A percentile compares a stretch with the other conserved stretches of the same genome.
These are phyloP conservation scores for Fusarium pilosicola DNA, from an alignment of 2,329 filamentous ascomycete species.

Conservation along the genomic window DNA sequence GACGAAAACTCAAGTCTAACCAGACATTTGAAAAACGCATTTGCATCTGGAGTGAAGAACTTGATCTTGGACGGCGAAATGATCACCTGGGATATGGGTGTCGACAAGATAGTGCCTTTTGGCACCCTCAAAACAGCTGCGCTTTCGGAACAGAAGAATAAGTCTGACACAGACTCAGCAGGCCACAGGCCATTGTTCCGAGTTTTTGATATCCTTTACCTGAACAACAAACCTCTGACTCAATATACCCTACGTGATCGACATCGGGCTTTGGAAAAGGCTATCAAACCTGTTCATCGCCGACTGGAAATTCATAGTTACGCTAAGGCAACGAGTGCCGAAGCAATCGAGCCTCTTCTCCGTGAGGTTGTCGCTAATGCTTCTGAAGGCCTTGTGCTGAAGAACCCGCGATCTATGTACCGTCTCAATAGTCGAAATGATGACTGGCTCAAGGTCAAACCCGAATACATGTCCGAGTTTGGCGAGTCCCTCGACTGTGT, in stretches of 20 bases:
- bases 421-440: conserved; percentile 89
- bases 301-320: conserved; percentile 86
- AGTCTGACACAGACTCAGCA: conserved; percentile 62
- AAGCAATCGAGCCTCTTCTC: conserved; percentile 81
- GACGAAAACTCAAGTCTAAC: conserved; percentile 83
- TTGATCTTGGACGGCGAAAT: conserved; percentile 97
- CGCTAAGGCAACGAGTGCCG: conserved; percentile 70
- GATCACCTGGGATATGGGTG: conserved; percentile 94
- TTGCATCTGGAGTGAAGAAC: conserved; percentile 80
- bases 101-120: conserved; percentile 87
- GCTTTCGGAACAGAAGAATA: conserved; percentile 75
- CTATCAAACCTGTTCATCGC: conserved; percentile 75
- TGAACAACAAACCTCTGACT: conserved; percentile 84
- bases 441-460: conserved; percentile 99
- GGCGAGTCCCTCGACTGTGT: conserved; percentile 92
- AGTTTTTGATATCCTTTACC: conserved; percentile 89
- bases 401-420: conserved; percentile 91
- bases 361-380: conserved; percentile 86
- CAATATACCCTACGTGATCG: conserved; percentile 86
- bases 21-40: conserved; percentile 80
- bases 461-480: conserved; percentile 97
- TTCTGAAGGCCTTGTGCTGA: conserved; percentile 90
- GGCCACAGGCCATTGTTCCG: conserved; percentile 77
- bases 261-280: conserved; percentile 75
- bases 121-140: conserved; percentile 94